These are phyloP conservation scores for Protomyces inouyei DNA, from an alignment of 1,139 yeast species.

Conservation along the genomic window DNA sequence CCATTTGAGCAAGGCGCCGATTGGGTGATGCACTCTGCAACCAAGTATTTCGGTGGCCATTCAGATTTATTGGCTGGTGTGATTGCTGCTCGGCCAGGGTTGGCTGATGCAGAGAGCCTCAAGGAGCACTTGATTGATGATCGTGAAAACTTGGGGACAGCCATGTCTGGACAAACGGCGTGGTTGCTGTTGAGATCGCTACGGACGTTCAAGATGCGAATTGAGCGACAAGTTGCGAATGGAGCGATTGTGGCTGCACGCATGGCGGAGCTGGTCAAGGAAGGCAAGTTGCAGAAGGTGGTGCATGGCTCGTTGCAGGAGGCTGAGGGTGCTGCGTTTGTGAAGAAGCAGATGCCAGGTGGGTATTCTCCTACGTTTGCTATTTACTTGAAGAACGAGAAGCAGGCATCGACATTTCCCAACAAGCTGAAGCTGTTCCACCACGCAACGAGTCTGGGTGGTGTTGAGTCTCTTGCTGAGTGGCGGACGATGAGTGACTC, in stretches of 20 bases:
- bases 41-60: slow-evolving; percentile 88
- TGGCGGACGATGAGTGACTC: slow-evolving; percentile 83
- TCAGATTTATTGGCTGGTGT: slow-evolving; percentile 88
- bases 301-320: slow-evolving; percentile 9
- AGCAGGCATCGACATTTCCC: slow-evolving; percentile 62
- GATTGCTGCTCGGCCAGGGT: slow-evolving; percentile 53
- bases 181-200: slow-evolving; percentile 70
- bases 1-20: slow-evolving; percentile 82
- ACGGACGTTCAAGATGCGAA: slow-evolving; percentile 70
- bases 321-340: slow-evolving; percentile 48
- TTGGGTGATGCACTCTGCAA: slow-evolving; percentile 79
- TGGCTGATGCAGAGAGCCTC: slow-evolving; percentile 41
- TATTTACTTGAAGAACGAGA: slow-evolving; percentile 50
- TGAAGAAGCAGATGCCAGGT: slow-evolving; percentile 62
- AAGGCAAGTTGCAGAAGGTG: not conserved
- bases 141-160: slow-evolving; percentile 68
- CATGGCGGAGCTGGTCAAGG: slow-evolving; percentile 41
- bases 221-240: slow-evolving; percentile 58
- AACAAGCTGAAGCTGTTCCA: slow-evolving; percentile 66
- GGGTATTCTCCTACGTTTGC: slow-evolving; percentile 67
- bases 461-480: slow-evolving; percentile 79
- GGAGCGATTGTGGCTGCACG: slow-evolving; percentile 52
- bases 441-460: slow-evolving; percentile 85
- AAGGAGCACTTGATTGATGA: slow-evolving; percentile 52
- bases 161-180: slow-evolving; percentile 70